Evolutionary conservation across 345 rosid genomes (phyloP).

Genomic region (Alliaria petiolata): DNA sequence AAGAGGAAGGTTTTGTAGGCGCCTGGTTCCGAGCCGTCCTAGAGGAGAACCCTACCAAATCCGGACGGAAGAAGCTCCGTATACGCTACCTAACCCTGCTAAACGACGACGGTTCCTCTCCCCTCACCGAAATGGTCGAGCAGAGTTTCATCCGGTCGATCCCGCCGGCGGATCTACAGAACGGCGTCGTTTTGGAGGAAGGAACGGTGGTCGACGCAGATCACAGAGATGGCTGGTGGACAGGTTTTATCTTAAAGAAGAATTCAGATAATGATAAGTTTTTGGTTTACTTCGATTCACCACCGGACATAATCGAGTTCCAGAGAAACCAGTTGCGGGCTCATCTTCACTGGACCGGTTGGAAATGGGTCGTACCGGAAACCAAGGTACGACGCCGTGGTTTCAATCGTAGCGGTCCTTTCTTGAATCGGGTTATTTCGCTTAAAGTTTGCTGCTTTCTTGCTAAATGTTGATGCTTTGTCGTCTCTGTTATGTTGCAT

Average conservation of each 20-base stretch:
- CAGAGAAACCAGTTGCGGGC: conserved; percentile 41
- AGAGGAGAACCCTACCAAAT: conserved; percentile 34
- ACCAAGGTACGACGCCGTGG: conserved; percentile 18
- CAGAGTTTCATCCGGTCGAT: conserved; percentile 40
- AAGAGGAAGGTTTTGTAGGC: conserved; percentile 55
- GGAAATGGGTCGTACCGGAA: conserved; percentile 46
- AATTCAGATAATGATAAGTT: conserved; percentile 20
- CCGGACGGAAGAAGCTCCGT: conserved; percentile 27
- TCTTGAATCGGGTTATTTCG: not conserved
- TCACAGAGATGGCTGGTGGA: conserved; percentile 49
- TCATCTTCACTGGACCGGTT: conserved; percentile 46
- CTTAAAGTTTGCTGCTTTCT: not conserved
- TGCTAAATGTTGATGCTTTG: not conserved
- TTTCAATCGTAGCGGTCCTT: not conserved
- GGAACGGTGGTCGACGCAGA: conserved; percentile 42
- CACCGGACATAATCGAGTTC: conserved; percentile 47
- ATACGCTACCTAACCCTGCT: conserved; percentile 43
- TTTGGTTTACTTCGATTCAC: conserved; percentile 49
- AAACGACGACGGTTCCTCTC: conserved; percentile 34
- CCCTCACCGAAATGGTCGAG: conserved; percentile 33
- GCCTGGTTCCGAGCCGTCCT: conserved; percentile 54
- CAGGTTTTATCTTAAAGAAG: conserved; percentile 46
- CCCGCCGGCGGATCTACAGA: conserved; percentile 29
- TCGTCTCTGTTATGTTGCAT: not conserved
- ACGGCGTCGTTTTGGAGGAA: conserved; percentile 25